Conservation (phyloP, 164 flowering plant genomes). For the Stephania japonica region DNA sequence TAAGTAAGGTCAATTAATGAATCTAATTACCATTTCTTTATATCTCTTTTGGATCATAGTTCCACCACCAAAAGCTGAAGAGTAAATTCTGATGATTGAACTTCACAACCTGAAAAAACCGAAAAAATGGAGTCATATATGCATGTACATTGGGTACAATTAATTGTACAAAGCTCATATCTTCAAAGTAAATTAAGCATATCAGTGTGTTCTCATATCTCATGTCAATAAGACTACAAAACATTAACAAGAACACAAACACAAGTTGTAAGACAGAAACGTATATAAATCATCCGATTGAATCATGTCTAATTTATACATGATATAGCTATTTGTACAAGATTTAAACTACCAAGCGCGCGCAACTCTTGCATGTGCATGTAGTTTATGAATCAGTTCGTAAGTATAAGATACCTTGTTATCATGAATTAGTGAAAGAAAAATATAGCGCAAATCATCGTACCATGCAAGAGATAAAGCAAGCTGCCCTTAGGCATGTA, state of each 20-base stretch:
- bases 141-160: not conserved
- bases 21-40: not conserved
- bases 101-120: conserved; percentile 35
- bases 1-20: not conserved
- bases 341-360: no score
- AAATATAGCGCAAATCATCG: not conserved
- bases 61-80: not conserved
- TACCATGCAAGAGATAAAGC: conserved; percentile 41
- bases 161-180: not conserved
- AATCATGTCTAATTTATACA: no score
- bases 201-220: no score
- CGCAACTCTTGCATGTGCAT: no score
- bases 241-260: no score
- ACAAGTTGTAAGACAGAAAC: not conserved
- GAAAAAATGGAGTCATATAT: not conserved
- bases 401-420: no score
- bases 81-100: not conserved
- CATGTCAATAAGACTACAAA: no score
- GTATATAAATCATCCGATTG: no score
- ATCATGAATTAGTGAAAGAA: no score
- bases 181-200: not conserved
- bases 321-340: no score
- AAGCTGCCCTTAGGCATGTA: conserved; percentile 76
- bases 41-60: not conserved
- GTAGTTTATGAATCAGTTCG: no score